These are phyloP conservation scores for Pleurotus cornucopiae DNA, from an alignment of 768 basidiomycete genomes.

Conservation along the genomic window DNA sequence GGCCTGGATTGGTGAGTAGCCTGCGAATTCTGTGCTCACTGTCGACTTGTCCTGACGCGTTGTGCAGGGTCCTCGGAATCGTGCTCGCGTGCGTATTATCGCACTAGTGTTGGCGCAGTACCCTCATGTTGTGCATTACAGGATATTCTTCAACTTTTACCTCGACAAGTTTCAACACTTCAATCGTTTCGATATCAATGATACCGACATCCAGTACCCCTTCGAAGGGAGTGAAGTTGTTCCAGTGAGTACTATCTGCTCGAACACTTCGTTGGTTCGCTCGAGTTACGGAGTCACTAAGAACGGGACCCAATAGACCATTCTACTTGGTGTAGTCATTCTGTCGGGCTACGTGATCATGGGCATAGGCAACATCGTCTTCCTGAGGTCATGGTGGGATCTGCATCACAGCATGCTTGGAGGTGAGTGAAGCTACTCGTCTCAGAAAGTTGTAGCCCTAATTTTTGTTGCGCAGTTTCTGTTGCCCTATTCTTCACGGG, in stretches of 20 bases:
- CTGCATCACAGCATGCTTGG: slow-evolving; percentile 17
- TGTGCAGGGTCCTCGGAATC: not conserved
- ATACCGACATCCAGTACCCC: slow-evolving; percentile 17
- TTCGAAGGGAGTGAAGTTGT: slow-evolving; percentile 14
- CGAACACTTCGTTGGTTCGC: too few species aligned
- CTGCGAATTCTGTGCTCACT: not conserved
- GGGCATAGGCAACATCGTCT: slow-evolving; percentile 15
- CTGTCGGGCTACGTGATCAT: slow-evolving; percentile 13
- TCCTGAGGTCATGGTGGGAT: slow-evolving; percentile 19
- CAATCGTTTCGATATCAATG: slow-evolving; percentile 17
- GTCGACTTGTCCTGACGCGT: not conserved
- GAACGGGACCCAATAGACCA: not conserved
- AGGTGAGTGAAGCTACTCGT: slow-evolving; percentile 9
- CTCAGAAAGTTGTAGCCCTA: not conserved
- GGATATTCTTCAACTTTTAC: slow-evolving; percentile 18
- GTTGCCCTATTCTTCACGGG: slow-evolving; percentile 13
- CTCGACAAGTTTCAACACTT: slow-evolving; percentile 19
- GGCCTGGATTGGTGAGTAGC: slow-evolving; percentile 14
- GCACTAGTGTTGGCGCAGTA: not conserved
- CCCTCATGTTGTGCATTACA: not conserved
- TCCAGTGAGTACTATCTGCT: slow-evolving; percentile 7
- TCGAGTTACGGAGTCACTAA: too few species aligned
- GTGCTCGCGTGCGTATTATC: not conserved
- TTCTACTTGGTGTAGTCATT: slow-evolving; percentile 11
- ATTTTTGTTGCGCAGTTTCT: slow-evolving; percentile 12